Conservation (phyloP, 371 early-diverging fungal species). For the Mortierella sp. region DNA sequence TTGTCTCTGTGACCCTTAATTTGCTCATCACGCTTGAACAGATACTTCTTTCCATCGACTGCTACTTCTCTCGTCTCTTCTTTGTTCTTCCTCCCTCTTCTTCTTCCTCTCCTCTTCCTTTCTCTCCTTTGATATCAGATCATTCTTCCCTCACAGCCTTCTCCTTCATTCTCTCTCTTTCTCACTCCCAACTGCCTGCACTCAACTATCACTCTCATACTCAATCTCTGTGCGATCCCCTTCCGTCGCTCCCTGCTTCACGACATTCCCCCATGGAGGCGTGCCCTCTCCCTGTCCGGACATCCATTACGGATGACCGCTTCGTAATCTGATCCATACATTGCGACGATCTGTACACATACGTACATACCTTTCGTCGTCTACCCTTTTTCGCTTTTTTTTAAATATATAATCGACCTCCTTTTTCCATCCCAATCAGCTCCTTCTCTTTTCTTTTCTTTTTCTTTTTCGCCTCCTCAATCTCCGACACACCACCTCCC, state of each 20-base stretch:
- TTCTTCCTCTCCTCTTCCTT: background rate
- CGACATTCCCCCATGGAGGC: background rate
- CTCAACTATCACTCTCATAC: background rate
- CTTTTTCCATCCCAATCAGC: background rate
- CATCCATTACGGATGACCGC: constrained; percentile 1
- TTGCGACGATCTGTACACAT: background rate
- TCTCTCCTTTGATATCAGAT: background rate
- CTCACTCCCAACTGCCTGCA: no score
- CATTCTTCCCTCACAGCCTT: background rate
- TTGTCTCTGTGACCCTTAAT: no score
- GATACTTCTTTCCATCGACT: background rate
- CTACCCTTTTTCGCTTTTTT: background rate
- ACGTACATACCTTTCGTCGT: background rate
- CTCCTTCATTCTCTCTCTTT: background rate
- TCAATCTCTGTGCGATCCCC: background rate
- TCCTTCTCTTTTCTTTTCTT: background rate
- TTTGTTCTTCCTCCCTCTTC: background rate
- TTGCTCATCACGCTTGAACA: no score
- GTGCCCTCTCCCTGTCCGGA: background rate
- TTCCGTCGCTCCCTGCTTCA: background rate
- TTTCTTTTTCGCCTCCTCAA: background rate
- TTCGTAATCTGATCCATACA: background rate
- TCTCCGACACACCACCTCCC: background rate
- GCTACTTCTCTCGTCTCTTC: no score
- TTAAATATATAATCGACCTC: background rate